These are phyloP conservation scores for Podospora pseudopauciseta DNA, from an alignment of 495 filamentous ascomycete species.

Conservation along the genomic window DNA sequence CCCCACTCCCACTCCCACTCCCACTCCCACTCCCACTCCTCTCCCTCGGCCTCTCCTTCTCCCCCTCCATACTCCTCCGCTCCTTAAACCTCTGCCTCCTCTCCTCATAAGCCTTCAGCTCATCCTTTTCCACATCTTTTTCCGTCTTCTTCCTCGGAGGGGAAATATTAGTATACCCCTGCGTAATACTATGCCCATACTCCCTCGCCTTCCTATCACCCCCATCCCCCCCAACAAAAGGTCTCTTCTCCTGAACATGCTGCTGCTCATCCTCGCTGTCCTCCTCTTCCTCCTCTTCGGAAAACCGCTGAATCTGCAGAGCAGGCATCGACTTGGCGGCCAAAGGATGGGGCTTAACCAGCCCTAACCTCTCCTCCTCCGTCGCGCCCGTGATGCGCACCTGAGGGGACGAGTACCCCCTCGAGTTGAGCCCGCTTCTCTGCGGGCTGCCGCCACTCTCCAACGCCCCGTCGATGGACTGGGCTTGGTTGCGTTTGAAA, in stretches of 20 bases:
- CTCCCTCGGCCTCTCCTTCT: background rate
- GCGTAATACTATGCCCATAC: slow-evolving; percentile 44
- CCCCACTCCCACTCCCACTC: background rate
- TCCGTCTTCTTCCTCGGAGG: background rate
- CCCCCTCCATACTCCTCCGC: background rate
- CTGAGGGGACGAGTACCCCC: slow-evolving; percentile 45
- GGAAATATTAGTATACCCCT: slow-evolving; percentile 6
- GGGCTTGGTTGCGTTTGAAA: slow-evolving; percentile 52
- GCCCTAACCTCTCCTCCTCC: slow-evolving; percentile 83
- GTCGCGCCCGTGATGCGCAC: slow-evolving; percentile 53
- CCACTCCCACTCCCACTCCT: background rate
- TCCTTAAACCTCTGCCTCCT: slow-evolving; percentile 12
- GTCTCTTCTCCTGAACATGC: slow-evolving; percentile 19
- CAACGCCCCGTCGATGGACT: slow-evolving; percentile 33
- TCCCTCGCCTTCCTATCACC: slow-evolving; percentile 33
- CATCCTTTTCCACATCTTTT: slow-evolving; percentile 8
- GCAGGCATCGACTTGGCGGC: slow-evolving; percentile 46
- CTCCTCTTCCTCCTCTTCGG: slow-evolving; percentile 30
- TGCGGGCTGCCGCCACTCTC: slow-evolving; percentile 17
- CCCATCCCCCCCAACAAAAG: background rate
- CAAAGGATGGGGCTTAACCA: slow-evolving; percentile 71
- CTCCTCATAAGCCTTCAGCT: slow-evolving; percentile 12
- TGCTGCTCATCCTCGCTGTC: slow-evolving; percentile 34
- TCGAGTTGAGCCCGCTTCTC: slow-evolving; percentile 45
- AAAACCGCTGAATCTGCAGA: slow-evolving; percentile 27